A percentile compares a stretch with the other conserved stretches of the same genome.
Evolutionary conservation across 2,329 filamentous ascomycete genomes (phyloP).

Genomic region (Leptographium wingfieldii): DNA sequence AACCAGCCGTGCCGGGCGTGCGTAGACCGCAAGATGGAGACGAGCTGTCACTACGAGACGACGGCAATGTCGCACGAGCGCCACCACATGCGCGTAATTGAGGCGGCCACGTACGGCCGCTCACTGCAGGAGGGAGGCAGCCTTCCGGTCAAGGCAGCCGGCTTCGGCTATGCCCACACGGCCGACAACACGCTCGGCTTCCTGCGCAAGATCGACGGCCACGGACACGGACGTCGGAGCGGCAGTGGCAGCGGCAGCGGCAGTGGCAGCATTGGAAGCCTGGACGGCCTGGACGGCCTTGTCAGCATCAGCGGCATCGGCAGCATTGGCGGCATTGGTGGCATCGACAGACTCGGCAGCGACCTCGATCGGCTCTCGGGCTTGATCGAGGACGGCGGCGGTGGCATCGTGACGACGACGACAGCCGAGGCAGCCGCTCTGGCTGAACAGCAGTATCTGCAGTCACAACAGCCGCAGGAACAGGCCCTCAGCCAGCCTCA

Average conservation of each 20-base stretch:
- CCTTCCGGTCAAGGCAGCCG: slow-evolving; percentile 29
- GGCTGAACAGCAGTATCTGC: slow-evolving; percentile 3
- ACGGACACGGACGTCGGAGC: slow-evolving; percentile 1
- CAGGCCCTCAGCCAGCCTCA: too few relatives aligned
- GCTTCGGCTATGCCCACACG: slow-evolving; percentile 42
- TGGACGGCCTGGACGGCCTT: neutral
- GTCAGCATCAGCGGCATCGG: neutral
- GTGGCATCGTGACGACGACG: neutral
- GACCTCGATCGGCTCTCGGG: neutral
- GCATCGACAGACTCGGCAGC: neutral
- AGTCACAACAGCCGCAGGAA: slow-evolving; percentile 1
- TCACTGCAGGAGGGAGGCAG: slow-evolving; percentile 17
- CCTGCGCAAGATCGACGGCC: slow-evolving; percentile 39
- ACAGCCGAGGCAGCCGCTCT: slow-evolving; percentile 2
- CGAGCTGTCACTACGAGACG: slow-evolving; percentile 44
- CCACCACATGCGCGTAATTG: slow-evolving; percentile 15
- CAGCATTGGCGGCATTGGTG: neutral
- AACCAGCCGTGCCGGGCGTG: slow-evolving; percentile 48
- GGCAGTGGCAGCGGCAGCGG: neutral
- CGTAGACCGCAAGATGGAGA: slow-evolving; percentile 40
- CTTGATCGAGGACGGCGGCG: neutral
- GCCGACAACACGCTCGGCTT: slow-evolving; percentile 41
- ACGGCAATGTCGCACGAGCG: slow-evolving; percentile 29
- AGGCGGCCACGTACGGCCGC: slow-evolving; percentile 10
- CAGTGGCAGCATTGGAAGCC: neutral